These are phyloP conservation scores for Candida sp. DNA, from an alignment of 1,139 yeast genomes.

Conservation along the genomic window DNA sequence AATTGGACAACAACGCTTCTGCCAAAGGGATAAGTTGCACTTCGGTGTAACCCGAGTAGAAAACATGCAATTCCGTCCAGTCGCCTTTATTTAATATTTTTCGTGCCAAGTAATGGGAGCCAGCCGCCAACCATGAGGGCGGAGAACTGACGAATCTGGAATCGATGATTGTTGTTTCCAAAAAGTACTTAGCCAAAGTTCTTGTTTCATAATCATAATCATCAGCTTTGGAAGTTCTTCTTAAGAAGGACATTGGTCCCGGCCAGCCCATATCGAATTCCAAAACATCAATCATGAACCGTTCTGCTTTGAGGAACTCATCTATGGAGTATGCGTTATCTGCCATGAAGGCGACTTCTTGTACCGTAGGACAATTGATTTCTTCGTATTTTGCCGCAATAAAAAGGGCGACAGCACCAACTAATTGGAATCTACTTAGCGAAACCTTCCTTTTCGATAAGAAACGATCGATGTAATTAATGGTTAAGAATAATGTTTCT, in stretches of 20 bases:
- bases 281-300: slow-evolving; percentile 87
- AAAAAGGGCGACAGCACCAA: slow-evolving; percentile 93
- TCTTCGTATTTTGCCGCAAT: slow-evolving; percentile 97
- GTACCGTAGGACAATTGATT: slow-evolving; percentile 90
- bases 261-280: slow-evolving; percentile 98
- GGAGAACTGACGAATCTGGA: slow-evolving; percentile 82
- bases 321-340: slow-evolving; percentile 83
- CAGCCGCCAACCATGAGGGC: slow-evolving; percentile 96
- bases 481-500: slow-evolving; percentile 84
- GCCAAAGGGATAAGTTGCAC: slow-evolving; percentile 81
- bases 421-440: slow-evolving; percentile 81
- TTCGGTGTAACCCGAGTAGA: slow-evolving; percentile 88
- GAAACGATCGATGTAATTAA: slow-evolving; percentile 89
- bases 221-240: slow-evolving; percentile 97
- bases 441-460: slow-evolving; percentile 72
- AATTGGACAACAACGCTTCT: slow-evolving; percentile 63
- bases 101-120: slow-evolving; percentile 83
- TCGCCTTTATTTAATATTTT: slow-evolving; percentile 65
- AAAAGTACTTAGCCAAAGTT: slow-evolving; percentile 87
- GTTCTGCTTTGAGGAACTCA: slow-evolving; percentile 86
- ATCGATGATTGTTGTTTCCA: slow-evolving; percentile 93
- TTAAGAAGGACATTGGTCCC: slow-evolving; percentile 94
- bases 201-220: slow-evolving; percentile 94
- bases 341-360: slow-evolving; percentile 94
- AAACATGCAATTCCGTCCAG: slow-evolving; percentile 86